Percentiles rank a stretch among this genome's conserved stretches.
Evolutionary conservation across 192 early-diverging fungal genomes (phyloP).

Genomic region (Phlyctochytrium arcticum): DNA sequence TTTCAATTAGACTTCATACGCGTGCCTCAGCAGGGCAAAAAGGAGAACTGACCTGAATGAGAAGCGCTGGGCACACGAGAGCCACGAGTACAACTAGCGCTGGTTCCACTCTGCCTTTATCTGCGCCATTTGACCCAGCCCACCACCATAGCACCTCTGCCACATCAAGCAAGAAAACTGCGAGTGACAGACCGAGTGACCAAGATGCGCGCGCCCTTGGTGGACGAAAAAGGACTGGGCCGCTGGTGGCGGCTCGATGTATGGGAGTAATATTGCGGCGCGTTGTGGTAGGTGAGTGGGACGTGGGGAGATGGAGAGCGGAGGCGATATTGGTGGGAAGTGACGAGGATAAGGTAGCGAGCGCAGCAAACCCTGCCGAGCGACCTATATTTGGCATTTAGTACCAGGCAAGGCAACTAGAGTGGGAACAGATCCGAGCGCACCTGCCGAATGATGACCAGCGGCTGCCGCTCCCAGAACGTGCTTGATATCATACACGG

Average conservation of each 20-base stretch:
- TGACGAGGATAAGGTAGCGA: background rate
- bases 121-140: background rate
- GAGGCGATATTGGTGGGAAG: background rate
- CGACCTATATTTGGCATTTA: background rate
- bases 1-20: background rate
- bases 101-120: background rate
- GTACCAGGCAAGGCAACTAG: background rate
- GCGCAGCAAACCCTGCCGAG: background rate
- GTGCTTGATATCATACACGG: conserved; percentile 20
- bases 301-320: background rate
- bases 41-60: background rate
- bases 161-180: background rate
- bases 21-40: background rate
- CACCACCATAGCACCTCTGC: conserved; percentile 2
- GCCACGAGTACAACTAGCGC: background rate
- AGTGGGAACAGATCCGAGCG: background rate
- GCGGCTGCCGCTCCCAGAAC: conserved; percentile 28
- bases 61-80: background rate
- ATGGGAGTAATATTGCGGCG: too few relatives aligned
- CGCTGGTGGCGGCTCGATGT: too few relatives aligned
- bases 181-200: background rate
- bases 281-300: too few relatives aligned
- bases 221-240: too few relatives aligned
- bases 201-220: too few relatives aligned
- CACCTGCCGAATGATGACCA: background rate